Evolutionary conservation across 2,329 filamentous ascomycete species (phyloP), one percentile per base, ranked within the genome.

Genomic region (Xylariaceae sp.): DNA sequence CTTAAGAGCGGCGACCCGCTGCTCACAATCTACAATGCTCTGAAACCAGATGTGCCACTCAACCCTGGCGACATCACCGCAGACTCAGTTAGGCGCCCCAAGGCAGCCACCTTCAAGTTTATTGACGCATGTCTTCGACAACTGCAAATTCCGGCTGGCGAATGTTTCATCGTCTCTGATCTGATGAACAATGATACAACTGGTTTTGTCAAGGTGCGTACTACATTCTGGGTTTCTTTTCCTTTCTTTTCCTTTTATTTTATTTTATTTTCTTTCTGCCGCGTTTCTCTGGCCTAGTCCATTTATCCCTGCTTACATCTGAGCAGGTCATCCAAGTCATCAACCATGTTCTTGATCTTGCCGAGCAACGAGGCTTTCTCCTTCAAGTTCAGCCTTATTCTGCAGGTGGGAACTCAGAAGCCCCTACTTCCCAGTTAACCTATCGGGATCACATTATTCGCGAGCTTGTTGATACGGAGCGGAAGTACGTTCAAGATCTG

Each of bases 401-500:
- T 11, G 81, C 85, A 62, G 80, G 82, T 42, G 80, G 80, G 55
- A 73, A 77, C 10, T 72, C 76, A 34, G 75, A 77, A 23, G 78
- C 55, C 5, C 85, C 87, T 52, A 83, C 86, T 58, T 85, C 85
- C 1, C 84, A 90, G 72, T 88, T 88, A 79, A 87, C 81, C 64
- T 86, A 88, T 66, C 80, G 92, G 66, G 90, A 97, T 69, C 89
- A 97, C 73, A 91, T 97, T 62, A 84, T 99, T 49, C 87, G 89
- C 70, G 94, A 99, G 75, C 78, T 99, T 51, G 88, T 99, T 58
- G 90, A 93, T 68, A 97, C 93, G 1, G 94, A 99, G 75, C 87
- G 94, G 63, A 97, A 97, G 75, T 99, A 99, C 68, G 94, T 97
- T 3, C 92, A 97, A 73, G 94, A 99, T 77, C 77, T 99, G 56